Evolutionary conservation across 169 alveolate species (phyloP).

Genomic region (Plasmodium coatneyi): DNA sequence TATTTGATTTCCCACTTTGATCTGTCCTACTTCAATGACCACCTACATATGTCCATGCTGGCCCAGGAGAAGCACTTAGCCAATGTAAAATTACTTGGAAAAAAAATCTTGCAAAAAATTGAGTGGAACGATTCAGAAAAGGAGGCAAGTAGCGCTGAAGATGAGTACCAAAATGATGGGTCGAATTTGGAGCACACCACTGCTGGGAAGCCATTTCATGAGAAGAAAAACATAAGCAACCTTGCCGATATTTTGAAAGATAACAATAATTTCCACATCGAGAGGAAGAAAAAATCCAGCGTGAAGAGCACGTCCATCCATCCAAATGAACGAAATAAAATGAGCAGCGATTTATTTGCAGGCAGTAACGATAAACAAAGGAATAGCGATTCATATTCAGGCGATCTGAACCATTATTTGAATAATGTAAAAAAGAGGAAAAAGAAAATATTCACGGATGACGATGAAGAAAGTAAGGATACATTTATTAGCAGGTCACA

Average conservation of each 20-base stretch:
- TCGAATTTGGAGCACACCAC: constrained; percentile 1
- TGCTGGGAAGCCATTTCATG: not conserved
- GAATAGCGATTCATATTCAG: constrained; percentile 1
- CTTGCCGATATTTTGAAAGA: not conserved
- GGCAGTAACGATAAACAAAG: not conserved
- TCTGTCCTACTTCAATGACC: constrained; percentile 19
- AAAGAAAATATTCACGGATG: constrained; percentile 65
- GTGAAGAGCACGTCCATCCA: not conserved
- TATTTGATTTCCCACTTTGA: constrained; percentile 67
- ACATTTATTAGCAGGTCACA: not conserved
- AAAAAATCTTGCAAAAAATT: constrained; percentile 56
- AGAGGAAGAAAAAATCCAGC: not conserved
- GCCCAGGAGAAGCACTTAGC: constrained; percentile 69
- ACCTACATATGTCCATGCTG: constrained; percentile 46
- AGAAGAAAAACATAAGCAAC: not conserved
- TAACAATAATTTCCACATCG: not conserved
- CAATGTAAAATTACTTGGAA: constrained; percentile 22
- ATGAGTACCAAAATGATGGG: not conserved
- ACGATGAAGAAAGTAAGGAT: constrained; percentile 22
- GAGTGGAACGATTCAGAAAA: constrained; percentile 35
- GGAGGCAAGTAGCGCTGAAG: not conserved
- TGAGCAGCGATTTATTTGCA: not conserved
- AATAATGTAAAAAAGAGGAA: constrained; percentile 48
- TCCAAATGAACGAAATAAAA: not conserved
- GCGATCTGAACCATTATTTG: not conserved